Evolutionary conservation across 2,329 filamentous ascomycete genomes (phyloP), one percentile per base, ranked within the genome.

Genomic region (Fusarium sublunatum): DNA sequence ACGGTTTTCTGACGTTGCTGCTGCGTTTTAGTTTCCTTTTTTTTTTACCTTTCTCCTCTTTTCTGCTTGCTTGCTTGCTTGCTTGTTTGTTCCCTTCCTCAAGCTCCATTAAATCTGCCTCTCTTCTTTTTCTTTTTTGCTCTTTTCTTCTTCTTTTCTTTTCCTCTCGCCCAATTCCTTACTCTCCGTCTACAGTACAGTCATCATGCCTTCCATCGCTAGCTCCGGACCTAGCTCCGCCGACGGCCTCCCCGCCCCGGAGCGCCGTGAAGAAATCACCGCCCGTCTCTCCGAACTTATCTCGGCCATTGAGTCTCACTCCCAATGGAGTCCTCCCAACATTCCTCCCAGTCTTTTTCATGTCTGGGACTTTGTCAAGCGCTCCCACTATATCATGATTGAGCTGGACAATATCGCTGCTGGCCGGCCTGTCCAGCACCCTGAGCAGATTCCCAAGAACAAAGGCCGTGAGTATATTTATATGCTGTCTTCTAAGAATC

Each of bases 291-390:
- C 51, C 15, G 65, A 69, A 28, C 67, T 77, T 54, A 52, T 72
- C 62, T 51, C 49, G 3, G 70, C 75, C 53, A 52, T 78, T 42
- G 65, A 75, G 48, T 35, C 67, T 32, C 73, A 76, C 55, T 58
- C 71, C 5, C 43, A 61, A 19, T 76, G 73, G 71, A 68, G 58
- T 11, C 66, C 67, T 29, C 25, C 64, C 6, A 54, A 62, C 9
- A 69, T 69, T 29, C 68, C 75, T 52, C 65, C 69, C 15, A 73
- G 73, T 13, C 73, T 80, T 36, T 76, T 69, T 50, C 70, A 77
- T 61, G 61, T 78, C 29, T 81, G 76, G 76, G 77, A 80, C 61
- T 81, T 80, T 62, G 75, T 75, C 41, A 74, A 70, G 54, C 74
- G 77, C 32, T 77, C 76, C n/a, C 67, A 73, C 34, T 80, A 79